These are phyloP conservation scores for Graphilbum sp. DNA, from an alignment of 2,329 filamentous ascomycete genomes.

Conservation along the genomic window DNA sequence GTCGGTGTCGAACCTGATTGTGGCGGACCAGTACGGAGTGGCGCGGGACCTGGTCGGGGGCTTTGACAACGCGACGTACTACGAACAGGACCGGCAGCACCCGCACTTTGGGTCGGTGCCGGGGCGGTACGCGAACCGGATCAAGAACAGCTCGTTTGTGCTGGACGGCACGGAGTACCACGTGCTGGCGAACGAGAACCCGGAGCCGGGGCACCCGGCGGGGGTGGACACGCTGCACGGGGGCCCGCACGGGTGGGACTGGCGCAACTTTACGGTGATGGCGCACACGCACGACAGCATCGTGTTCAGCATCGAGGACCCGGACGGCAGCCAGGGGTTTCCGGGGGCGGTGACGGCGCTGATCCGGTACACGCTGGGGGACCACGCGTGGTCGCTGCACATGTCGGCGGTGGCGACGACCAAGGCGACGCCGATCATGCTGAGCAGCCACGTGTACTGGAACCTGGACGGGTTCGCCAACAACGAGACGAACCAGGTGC, in stretches of 20 bases:
- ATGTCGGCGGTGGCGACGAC: conserved; percentile 56
- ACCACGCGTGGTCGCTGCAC: conserved; percentile 53
- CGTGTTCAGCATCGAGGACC: conserved; percentile 59
- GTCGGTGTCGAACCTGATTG: conserved; percentile 52
- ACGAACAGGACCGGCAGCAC: conserved; percentile 46
- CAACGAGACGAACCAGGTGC: conserved; percentile 43
- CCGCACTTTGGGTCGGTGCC: conserved; percentile 58
- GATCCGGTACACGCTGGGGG: conserved; percentile 55
- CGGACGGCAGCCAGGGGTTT: conserved; percentile 60
- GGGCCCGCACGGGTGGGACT: conserved; percentile 59
- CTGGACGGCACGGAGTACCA: conserved; percentile 47
- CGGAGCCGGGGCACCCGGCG: conserved; percentile 27
- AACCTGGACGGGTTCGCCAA: conserved; percentile 69
- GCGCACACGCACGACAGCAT: conserved; percentile 49
- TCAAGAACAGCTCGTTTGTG: conserved; percentile 58
- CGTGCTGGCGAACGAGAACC: conserved; percentile 47
- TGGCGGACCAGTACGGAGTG: conserved; percentile 52
- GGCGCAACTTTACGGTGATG: conserved; percentile 62
- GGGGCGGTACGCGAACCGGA: conserved; percentile 66
- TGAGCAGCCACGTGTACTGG: conserved; percentile 63
- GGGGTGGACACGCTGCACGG: conserved; percentile 53
- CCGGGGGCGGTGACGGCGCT: conserved; percentile 61
- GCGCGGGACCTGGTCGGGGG: conserved; percentile 56
- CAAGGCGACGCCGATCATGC: conserved; percentile 69
- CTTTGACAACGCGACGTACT: conserved; percentile 62